A percentile compares a stretch with the other conserved stretches of the same genome.
phyloP scores from a whole-genome alignment of 2,329 filamentous ascomycete species.

The Neoarthrinium moseri region DNA sequence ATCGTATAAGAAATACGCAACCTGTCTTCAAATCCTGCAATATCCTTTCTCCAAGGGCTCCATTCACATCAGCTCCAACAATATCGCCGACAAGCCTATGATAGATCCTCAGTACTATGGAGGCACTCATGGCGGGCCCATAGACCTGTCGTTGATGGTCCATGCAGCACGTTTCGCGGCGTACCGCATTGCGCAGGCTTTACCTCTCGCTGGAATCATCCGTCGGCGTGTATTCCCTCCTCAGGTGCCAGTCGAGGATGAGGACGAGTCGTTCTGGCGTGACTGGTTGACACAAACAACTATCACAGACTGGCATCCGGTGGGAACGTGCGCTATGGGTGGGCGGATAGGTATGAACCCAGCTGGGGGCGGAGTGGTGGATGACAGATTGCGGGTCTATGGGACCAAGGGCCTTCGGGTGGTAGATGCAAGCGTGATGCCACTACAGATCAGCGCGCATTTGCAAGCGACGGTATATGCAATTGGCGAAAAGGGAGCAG shows the following conservation, averaged over 20 bases:
- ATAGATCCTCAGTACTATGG: conserved; percentile 43
- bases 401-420: conserved; percentile 18
- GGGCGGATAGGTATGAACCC: conserved; percentile 16
- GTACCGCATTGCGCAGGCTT: conserved; percentile 32
- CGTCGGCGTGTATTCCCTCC: conserved; percentile 14
- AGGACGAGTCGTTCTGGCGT: conserved; percentile 18
- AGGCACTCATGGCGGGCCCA: conserved; percentile 33
- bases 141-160: conserved; percentile 43
- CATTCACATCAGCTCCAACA: conserved; percentile 37
- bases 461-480: conserved; percentile 21
- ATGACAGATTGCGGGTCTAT: conserved; percentile 17
- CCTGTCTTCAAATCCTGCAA: conserved; percentile 48
- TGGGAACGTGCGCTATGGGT: conserved; percentile 42
- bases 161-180: conserved; percentile 37
- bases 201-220: conserved; percentile 37
- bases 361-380: conserved; percentile 24
- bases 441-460: conserved; percentile 17
- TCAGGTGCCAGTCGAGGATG: conserved; percentile 16
- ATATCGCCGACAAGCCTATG: conserved; percentile 21
- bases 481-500: conserved; percentile 17
- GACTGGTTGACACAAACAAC: conserved; percentile 35
- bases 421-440: conserved; percentile 20
- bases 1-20: conserved; percentile 42
- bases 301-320: conserved; percentile 30
- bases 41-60: conserved; percentile 49